Conservation (phyloP, 345 rosid species). For the Limnanthes douglasii region DNA sequence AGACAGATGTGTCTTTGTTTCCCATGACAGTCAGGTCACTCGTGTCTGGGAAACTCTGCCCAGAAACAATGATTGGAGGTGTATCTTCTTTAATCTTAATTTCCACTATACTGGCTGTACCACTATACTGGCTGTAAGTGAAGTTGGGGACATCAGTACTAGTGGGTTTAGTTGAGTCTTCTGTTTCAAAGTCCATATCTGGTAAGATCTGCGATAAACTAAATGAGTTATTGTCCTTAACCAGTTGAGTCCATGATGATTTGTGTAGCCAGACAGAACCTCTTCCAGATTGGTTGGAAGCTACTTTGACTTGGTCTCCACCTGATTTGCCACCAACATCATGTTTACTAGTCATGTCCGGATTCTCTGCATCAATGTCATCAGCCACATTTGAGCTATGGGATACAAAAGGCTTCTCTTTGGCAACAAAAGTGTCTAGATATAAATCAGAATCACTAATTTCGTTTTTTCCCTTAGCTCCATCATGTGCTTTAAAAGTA, state of each 20-base stretch:
- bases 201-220: slow-evolving; percentile 28
- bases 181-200: slow-evolving; percentile 10
- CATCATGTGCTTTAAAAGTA: slow-evolving; percentile 16
- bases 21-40: slow-evolving; percentile 7
- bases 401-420: slow-evolving; percentile 11
- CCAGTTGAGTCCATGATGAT: slow-evolving; percentile 75
- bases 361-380: slow-evolving; percentile 8
- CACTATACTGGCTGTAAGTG: slow-evolving; percentile 8
- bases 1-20: slow-evolving; percentile 8
- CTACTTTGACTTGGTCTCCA: slow-evolving; percentile 7
- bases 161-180: slow-evolving; percentile 8
- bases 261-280: slow-evolving; percentile 68
- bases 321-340: slow-evolving; percentile 9
- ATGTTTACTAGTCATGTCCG: slow-evolving; percentile 6
- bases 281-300: slow-evolving; percentile 28
- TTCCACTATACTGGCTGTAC: slow-evolving; percentile 3
- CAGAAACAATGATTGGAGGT: not conserved
- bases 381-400: slow-evolving; percentile 3
- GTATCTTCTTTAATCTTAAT: slow-evolving; percentile 3
- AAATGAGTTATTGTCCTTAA: slow-evolving; percentile 20
- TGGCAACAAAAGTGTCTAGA: slow-evolving; percentile 1
- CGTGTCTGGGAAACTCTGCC: slow-evolving; percentile 7
- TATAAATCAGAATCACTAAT: slow-evolving; percentile 9
- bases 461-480: slow-evolving; percentile 4
- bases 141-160: slow-evolving; percentile 5